Conservation (phyloP, 2,329 filamentous ascomycete species). For the Orbilia ellipsospora region DNA sequence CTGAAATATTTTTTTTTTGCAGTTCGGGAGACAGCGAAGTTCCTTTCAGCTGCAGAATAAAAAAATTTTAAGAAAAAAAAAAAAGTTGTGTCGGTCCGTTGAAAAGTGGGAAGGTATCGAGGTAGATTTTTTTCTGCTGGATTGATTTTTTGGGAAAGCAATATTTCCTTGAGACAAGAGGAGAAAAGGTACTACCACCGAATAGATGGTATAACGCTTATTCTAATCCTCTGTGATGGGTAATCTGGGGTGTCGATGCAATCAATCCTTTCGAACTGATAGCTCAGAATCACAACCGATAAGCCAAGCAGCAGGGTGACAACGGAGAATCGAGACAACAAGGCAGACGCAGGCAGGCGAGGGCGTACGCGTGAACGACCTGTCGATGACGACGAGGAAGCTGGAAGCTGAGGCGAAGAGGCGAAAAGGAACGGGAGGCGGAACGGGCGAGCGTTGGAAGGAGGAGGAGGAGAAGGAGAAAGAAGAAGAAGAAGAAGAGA, state of each 20-base stretch:
- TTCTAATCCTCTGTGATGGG: too few relatives aligned
- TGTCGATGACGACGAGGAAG: constrained; percentile 41
- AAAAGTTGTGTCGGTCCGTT: constrained; percentile 14
- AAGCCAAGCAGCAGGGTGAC: constrained; percentile 22
- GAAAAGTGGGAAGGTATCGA: constrained; percentile 24
- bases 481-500: neutral
- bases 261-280: constrained; percentile 2
- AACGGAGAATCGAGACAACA: constrained; percentile 28
- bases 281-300: constrained; percentile 35
- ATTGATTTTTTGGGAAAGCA: neutral
- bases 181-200: constrained; percentile 9
- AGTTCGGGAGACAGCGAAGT: constrained; percentile 49
- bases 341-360: constrained; percentile 45
- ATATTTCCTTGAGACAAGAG: constrained; percentile 3
- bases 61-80: constrained; percentile 10
- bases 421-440: constrained; percentile 38
- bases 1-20: constrained; percentile 12
- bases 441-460: constrained; percentile 42
- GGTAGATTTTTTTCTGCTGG: constrained; percentile 1
- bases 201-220: constrained; percentile 7
- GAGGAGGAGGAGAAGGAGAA: neutral
- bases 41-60: constrained; percentile 34
- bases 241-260: neutral
- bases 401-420: constrained; percentile 18
- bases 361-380: constrained; percentile 49